A percentile compares a stretch with the other conserved stretches of the same genome.
These are phyloP conservation scores for Multifurca ochricompacta DNA, from an alignment of 768 basidiomycete species.

Conservation along the genomic window DNA sequence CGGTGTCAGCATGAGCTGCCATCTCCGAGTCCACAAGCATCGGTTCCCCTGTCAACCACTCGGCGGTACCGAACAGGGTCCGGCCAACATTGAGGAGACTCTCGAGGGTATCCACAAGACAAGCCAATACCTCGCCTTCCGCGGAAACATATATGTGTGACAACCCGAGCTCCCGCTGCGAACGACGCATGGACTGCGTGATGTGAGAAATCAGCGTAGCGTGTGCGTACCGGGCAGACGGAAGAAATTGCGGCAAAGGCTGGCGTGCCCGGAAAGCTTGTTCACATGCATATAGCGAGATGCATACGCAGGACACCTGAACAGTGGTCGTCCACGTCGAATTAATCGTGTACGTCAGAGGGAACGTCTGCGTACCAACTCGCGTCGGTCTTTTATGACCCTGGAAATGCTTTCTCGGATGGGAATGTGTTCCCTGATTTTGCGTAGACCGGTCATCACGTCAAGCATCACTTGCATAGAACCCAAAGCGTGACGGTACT, in stretches of 20 bases:
- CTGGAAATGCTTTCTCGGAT: conserved; percentile 35
- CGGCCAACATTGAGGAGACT: conserved; percentile 34
- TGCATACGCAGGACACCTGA: conserved; percentile 39
- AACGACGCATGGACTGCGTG: conserved; percentile 28
- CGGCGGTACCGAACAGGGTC: conserved; percentile 37
- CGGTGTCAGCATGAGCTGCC: not conserved
- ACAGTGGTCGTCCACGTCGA: not conserved
- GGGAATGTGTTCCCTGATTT: conserved; percentile 41
- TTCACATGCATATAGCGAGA: conserved; percentile 42
- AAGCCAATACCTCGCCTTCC: conserved; percentile 35
- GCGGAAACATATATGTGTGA: conserved; percentile 37
- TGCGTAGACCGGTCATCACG: conserved; percentile 38
- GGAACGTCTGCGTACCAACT: conserved; percentile 29
- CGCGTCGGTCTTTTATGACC: conserved; percentile 35
- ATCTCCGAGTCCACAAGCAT: not conserved
- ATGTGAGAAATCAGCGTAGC: conserved; percentile 30
- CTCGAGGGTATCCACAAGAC: conserved; percentile 38
- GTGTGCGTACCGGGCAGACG: conserved; percentile 37
- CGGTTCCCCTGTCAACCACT: conserved; percentile 32
- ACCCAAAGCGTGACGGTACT: conserved; percentile 33
- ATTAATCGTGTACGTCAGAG: not conserved
- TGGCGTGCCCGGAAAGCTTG: conserved; percentile 40
- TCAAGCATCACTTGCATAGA: conserved; percentile 37
- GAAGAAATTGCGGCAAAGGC: conserved; percentile 43
- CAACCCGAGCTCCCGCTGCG: conserved; percentile 29